These are phyloP conservation scores for Hymenoscyphus scutula DNA, from an alignment of 2,329 filamentous ascomycete genomes.

Conservation along the genomic window DNA sequence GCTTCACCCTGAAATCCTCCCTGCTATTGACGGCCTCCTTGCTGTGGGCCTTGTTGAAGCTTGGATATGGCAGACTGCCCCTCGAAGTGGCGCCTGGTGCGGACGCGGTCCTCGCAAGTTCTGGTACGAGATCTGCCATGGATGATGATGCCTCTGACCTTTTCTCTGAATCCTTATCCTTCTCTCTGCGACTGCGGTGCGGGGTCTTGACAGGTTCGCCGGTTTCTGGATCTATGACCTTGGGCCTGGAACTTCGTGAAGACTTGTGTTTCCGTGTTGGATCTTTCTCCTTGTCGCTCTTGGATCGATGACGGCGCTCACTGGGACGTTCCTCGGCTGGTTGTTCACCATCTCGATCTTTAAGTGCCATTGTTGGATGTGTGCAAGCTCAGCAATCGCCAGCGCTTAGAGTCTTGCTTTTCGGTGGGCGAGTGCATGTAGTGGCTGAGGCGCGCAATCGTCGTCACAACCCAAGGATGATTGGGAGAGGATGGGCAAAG, in stretches of 20 bases:
- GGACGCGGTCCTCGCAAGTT: constrained; percentile 40
- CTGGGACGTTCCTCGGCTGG: constrained; percentile 29
- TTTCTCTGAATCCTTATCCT: constrained; percentile 23
- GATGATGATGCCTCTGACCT: constrained; percentile 28
- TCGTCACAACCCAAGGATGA: constrained; percentile 1
- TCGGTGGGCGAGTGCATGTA: constrained; percentile 14
- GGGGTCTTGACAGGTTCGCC: constrained; percentile 32
- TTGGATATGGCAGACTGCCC: constrained; percentile 65
- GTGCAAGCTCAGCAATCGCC: constrained; percentile 14
- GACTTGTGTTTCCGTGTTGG: constrained; percentile 36
- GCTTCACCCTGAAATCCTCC: constrained; percentile 30
- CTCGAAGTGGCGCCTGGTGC: constrained; percentile 34
- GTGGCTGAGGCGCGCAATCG: constrained; percentile 9
- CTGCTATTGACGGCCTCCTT: constrained; percentile 73
- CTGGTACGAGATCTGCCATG: constrained; percentile 50
- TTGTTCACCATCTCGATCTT: constrained; percentile 27
- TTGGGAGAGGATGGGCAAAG: too few species aligned
- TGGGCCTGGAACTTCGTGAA: constrained; percentile 32
- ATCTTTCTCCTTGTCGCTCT: constrained; percentile 35
- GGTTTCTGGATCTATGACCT: constrained; percentile 34
- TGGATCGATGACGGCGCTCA: constrained; percentile 33
- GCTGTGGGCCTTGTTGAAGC: constrained; percentile 87
- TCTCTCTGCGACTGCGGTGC: constrained; percentile 33
- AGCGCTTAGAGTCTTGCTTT: constrained; percentile 24
- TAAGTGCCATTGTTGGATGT: constrained; percentile 28